Evolutionary conservation across 441 rosid genomes (phyloP).

Genomic region (Pelargonium myrrhifolium): DNA sequence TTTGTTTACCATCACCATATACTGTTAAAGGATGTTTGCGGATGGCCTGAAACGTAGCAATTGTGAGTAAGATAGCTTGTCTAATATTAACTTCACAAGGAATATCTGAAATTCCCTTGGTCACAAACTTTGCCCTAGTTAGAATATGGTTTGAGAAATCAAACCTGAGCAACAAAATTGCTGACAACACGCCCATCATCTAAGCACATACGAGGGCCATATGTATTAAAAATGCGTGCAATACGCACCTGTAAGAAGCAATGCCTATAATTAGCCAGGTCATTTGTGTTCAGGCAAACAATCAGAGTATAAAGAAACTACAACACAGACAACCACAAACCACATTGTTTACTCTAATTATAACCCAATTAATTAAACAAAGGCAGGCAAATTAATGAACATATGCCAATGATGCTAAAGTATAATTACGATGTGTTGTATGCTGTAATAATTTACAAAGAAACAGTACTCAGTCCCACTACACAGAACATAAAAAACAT

Average conservation of each 20-base stretch:
- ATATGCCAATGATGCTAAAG: no score
- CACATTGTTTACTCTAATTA: background rate
- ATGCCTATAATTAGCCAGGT: constrained; percentile 11
- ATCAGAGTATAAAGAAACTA: background rate
- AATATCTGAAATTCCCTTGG: constrained; percentile 4
- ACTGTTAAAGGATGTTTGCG: constrained; percentile 92
- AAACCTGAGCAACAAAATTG: constrained; percentile 96
- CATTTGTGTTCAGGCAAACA: background rate
- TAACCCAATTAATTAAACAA: background rate
- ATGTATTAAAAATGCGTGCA: constrained; percentile 94
- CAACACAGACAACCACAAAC: background rate
- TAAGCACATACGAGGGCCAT: constrained; percentile 97
- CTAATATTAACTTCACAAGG: background rate
- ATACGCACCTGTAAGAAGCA: constrained; percentile 63
- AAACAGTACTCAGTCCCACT: no score
- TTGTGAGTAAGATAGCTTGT: background rate
- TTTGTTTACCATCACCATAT: constrained; percentile 98
- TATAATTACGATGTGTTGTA: no score
- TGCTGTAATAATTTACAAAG: no score
- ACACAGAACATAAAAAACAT: no score
- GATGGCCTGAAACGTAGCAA: constrained; percentile 49
- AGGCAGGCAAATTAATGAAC: background rate
- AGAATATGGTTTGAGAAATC: constrained; percentile 14
- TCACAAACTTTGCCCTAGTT: constrained; percentile 1
- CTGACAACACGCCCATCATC: constrained; percentile 99